phyloP scores from a whole-genome alignment of 2,329 filamentous ascomycete genomes.

The Zasmidium angulare region DNA sequence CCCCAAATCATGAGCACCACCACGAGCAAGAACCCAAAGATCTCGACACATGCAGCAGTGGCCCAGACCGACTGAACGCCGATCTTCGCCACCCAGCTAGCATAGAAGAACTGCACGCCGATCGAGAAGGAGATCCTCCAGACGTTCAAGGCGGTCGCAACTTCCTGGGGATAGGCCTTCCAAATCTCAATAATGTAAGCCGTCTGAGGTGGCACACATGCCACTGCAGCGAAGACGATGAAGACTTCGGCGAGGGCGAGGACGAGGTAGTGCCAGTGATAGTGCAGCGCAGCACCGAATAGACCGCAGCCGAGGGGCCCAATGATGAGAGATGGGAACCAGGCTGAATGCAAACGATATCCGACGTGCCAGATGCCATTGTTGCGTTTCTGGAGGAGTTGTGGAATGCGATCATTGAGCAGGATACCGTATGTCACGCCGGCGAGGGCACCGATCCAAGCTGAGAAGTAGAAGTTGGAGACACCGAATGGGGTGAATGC shows the following conservation, averaged over 20 bases:
- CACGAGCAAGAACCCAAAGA: constrained; percentile 1
- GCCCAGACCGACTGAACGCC: constrained; percentile 7
- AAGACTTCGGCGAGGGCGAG: constrained; percentile 4
- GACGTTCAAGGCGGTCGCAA: constrained; percentile 4
- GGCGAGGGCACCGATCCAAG: constrained; percentile 3
- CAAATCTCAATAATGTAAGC: constrained; percentile 9
- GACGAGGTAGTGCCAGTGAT: constrained; percentile 12
- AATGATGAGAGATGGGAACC: constrained; percentile 3
- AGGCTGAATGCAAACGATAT: constrained; percentile 4
- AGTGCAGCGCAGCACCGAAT: constrained; percentile 5
- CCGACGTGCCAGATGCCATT: constrained; percentile 3
- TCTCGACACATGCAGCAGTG: constrained; percentile 5
- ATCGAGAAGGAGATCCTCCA: constrained; percentile 3
- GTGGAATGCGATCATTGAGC: constrained; percentile 5
- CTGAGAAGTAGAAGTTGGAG: constrained; percentile 7
- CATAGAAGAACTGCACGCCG: constrained; percentile 6
- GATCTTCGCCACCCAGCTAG: constrained; percentile 5
- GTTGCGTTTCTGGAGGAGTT: neutral
- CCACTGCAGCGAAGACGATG: constrained; percentile 7
- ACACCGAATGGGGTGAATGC: constrained; percentile 1
- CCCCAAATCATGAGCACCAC: constrained; percentile 4
- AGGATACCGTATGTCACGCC: constrained; percentile 3
- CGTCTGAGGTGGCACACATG: constrained; percentile 1
- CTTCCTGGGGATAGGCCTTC: constrained; percentile 3
- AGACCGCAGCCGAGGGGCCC: constrained; percentile 6